Evolutionary conservation across 2,329 filamentous ascomycete genomes (phyloP), one percentile per base, ranked within the genome.

Genomic region (Xylaria sp.): DNA sequence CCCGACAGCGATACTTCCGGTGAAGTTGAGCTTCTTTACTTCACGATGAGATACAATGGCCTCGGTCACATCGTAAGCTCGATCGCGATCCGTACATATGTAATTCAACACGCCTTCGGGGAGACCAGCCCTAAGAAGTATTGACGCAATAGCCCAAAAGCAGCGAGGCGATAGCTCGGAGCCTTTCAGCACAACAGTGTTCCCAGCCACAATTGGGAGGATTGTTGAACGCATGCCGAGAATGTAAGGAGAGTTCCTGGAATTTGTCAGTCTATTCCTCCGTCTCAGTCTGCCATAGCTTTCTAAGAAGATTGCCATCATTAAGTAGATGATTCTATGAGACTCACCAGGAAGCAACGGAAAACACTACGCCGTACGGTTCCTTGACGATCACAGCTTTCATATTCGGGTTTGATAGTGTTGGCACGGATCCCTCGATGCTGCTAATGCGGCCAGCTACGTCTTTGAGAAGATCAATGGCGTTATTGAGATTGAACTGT

Each of bases 21-120:
- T 97, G 79, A 97, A 97, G 81, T 93, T 96, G 78, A 97, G 85
- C 82, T 97, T 96, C 78, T 89, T 91, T 67, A 97, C 81, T 0
- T 83, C 82, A 0, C 87, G 87, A 73, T 92, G 83, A 55, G 87
- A 85, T 71, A 97, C 92, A 45, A 96, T 78, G 0, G 87, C 81
- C 30, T 84, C 84, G 0, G 92, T 94, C 39, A 95, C 83, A 15
- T 84, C 82, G 0, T 89, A 83, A 0, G 92, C 93, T 71, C 91
- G 87, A 66, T 89, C 83, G 66, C 89, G 87, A 5, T 90, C 86
- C 39, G 85, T 81, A 32, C 89, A 91, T 32, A 97, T 81, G 48
- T 93, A 82, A 78, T 94, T 97, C 45, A 97, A 78, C 3, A 89
- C 90, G 30, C 93, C 93, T 0, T 83, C 83, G 0, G 93, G 93